Conservation (phyloP, 352 stramenopile genomes). For the Elongisporangium anandrum region DNA sequence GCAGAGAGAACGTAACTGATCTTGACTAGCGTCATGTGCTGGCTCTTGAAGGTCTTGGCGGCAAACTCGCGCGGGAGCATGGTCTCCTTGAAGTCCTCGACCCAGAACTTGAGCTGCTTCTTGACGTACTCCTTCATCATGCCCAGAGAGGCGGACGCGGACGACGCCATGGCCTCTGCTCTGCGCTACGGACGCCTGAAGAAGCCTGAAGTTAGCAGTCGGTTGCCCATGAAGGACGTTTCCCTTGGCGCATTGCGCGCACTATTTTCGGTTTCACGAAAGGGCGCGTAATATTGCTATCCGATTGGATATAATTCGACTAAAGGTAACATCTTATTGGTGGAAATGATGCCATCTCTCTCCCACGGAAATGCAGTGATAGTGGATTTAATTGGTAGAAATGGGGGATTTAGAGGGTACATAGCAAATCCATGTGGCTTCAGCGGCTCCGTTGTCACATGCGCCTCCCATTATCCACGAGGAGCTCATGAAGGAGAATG, state of each 20-base stretch:
- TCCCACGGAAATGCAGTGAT: not conserved
- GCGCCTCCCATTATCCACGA: not conserved
- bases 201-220: not conserved
- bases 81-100: slow-evolving; percentile 55
- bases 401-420: not conserved
- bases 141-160: slow-evolving; percentile 12
- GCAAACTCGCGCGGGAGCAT: slow-evolving; percentile 56
- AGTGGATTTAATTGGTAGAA: not conserved
- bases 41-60: slow-evolving; percentile 38
- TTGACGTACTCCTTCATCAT: slow-evolving; percentile 77
- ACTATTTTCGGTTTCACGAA: not conserved
- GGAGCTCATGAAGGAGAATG: not conserved
- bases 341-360: not conserved
- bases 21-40: slow-evolving; percentile 40
- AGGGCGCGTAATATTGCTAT: not conserved
- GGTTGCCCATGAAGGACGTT: not conserved
- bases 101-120: slow-evolving; percentile 60
- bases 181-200: not conserved
- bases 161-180: slow-evolving; percentile 12
- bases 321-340: no score
- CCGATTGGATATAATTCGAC: not conserved
- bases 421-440: not conserved
- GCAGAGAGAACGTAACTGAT: slow-evolving; percentile 25
- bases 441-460: not conserved
- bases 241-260: not conserved